Base-by-base conservation (phyloP, 805 yeast genomes). In the Debaryomyces tyrocola region DNA sequence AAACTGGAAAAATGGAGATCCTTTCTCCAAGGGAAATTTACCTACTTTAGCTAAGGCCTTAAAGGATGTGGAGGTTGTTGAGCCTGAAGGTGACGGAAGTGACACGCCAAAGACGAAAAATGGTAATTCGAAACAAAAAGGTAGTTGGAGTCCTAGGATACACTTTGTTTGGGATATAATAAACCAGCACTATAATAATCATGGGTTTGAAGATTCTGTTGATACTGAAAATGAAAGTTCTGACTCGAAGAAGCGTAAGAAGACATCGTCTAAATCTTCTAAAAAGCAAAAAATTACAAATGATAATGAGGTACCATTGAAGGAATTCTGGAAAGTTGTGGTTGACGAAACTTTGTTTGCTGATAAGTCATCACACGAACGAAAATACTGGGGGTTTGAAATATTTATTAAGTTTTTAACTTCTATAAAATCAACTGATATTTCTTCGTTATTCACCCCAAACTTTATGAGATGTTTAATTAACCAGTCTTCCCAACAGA, bases 361-460 rank as follows among this genome's bases (percentile, higher is more conserved):
- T 4, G 82, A 80, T 33, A 81, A 84, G 52, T 75, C 96, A 0
- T 90, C 97, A 1, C 80, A 84, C 28, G 97, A 91, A 63, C 75
- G 96, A 47, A 92, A 91, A 62, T 87, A 77, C 63, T 80, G 89
- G 79, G 98, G 97, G 0, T 82, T 91, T 56, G 87, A 87, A 54
- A 77, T 90, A 9, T 82, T 91, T 50, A 73, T 67, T 36, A 69
- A 74, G 43, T 74, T 82, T 45, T 60, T 84, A 36, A 45, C 42
- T 2, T 36, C 46, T 2, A 50, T 67, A 4, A 49, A 48, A 1
- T 20, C 54, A 4, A 55, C 57, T 20, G 48, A 52, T 11, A 52
- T 70, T 10, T 46, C 48, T 9, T 21, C 53, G 42, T 46, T 84
- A 1, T 75, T 86, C 60, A 78, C 87, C 5, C 80, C 78, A 24